A percentile compares a stretch with the other conserved stretches of the same genome.
Conservation (phyloP, 768 basidiomycete species). For the Suillus luteus region DNA sequence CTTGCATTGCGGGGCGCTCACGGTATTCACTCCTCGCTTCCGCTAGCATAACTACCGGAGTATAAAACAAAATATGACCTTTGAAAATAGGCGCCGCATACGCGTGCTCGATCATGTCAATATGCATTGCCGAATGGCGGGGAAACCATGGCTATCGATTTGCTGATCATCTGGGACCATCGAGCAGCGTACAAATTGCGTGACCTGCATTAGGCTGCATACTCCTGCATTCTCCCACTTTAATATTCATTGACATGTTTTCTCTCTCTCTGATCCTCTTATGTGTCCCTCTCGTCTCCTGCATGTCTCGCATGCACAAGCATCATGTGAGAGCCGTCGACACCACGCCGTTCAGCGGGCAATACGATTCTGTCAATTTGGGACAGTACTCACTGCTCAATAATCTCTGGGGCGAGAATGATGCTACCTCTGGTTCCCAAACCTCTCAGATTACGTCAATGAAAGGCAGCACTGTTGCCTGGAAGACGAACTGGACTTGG, state of each 20-base stretch:
- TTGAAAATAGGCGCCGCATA: neutral
- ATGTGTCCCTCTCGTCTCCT: constrained; percentile 24
- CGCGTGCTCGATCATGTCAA: neutral
- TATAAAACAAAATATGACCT: neutral
- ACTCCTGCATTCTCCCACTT: neutral
- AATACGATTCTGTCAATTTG: constrained; percentile 53
- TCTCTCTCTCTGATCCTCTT: constrained; percentile 13
- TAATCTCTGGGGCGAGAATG: constrained; percentile 47
- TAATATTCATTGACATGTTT: constrained; percentile 1
- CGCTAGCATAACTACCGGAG: neutral
- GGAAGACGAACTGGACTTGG: constrained; percentile 61
- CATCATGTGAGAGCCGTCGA: constrained; percentile 15
- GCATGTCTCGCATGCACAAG: constrained; percentile 8
- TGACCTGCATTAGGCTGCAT: neutral
- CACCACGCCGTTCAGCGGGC: constrained; percentile 41
- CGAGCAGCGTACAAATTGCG: neutral
- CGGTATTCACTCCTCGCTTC: neutral
- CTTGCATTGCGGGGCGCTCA: neutral
- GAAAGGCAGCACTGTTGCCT: constrained; percentile 44
- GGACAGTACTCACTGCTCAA: constrained; percentile 52
- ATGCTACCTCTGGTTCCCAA: constrained; percentile 50
- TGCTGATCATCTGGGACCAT: neutral
- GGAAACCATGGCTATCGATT: neutral
- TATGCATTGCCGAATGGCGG: neutral
- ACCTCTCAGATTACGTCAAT: constrained; percentile 50